Evolutionary conservation across 2,329 filamentous ascomycete species (phyloP), one percentile per base, ranked within the genome.

Genomic region (Penicillium sp.): DNA sequence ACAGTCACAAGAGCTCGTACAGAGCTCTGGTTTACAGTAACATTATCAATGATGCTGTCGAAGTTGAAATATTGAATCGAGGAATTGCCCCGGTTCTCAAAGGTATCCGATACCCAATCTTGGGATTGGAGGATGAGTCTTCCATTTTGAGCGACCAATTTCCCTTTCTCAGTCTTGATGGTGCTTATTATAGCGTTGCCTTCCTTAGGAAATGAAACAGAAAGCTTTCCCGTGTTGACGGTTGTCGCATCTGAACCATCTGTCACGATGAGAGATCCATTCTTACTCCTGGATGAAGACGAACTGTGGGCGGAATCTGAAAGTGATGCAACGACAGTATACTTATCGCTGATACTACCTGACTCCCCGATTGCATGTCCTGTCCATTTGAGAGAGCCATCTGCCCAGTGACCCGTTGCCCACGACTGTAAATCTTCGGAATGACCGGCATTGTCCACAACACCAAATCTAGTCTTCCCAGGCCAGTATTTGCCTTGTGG

Each of bases 121-220:
- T 84, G 81, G 0, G 80, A 80, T 29, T 76, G 75, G 15, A 85
- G 68, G 2, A 85, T 69, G 1, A 85, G 70, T 49, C 77, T 78
- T 36, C 81, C 81, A 43, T 68, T 56, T 57, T 61, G 45, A 1
- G 76, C 78, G 21, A 80, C 70, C 0, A 68, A 64, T 44, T 77
- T 77, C 3, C 77, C 78, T 20, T 61, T 65, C 3, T 68, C 55
- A 2, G 72, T 75, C 55, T 70, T 65, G 48, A 81, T 75, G 3
- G 67, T 63, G 32, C 68, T 66, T 30, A 80, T 63, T 3, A 81
- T 52, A 3, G 66, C 49, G 9, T 62, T 69, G 7, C 78, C 78
- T 0, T 68, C 67, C 48, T 72, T 80, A 2, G 77, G 69, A 51
- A 81, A 80, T 0, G 67, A 55, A 1, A 73, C 72, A 0, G 63